Conservation (phyloP, 1,284 basidiomycete species). For the Rhodotorula sp. region DNA sequence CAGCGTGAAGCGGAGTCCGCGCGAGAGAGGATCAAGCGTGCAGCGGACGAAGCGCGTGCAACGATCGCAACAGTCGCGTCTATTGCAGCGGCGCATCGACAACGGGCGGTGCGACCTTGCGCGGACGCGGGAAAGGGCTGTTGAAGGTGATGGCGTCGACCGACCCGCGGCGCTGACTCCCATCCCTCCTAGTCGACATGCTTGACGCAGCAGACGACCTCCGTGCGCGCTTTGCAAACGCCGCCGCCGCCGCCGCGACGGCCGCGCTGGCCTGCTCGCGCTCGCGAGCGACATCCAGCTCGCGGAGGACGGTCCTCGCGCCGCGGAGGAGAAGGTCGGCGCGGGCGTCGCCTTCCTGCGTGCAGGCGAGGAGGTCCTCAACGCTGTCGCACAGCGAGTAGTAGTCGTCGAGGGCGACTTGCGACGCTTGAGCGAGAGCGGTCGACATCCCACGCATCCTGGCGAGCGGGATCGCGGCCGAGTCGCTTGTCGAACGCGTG, state of each 20-base stretch:
- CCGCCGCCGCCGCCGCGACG: constrained; percentile 11
- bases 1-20: no score
- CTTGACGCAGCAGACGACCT: neutral
- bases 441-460: constrained; percentile 16
- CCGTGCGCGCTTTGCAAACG: constrained; percentile 3
- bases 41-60: no score
- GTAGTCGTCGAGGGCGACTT: constrained; percentile 27
- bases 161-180: neutral
- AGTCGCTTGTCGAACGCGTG: constrained; percentile 14
- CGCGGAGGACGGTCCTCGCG: constrained; percentile 19
- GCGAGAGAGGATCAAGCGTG: neutral
- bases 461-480: constrained; percentile 14
- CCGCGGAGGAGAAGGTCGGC: constrained; percentile 26
- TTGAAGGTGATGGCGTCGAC: neutral
- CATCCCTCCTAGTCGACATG: neutral
- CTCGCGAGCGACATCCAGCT: constrained; percentile 20
- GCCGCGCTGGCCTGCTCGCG: constrained; percentile 15
- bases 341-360: constrained; percentile 23
- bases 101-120: neutral
- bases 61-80: neutral
- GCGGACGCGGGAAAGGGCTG: neutral
- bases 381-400: constrained; percentile 23
- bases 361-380: constrained; percentile 33
- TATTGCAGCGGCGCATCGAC: neutral
- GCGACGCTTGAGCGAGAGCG: constrained; percentile 24